Evolutionary conservation across 345 rosid species (phyloP).

Genomic region (Dovyalis caffra): DNA sequence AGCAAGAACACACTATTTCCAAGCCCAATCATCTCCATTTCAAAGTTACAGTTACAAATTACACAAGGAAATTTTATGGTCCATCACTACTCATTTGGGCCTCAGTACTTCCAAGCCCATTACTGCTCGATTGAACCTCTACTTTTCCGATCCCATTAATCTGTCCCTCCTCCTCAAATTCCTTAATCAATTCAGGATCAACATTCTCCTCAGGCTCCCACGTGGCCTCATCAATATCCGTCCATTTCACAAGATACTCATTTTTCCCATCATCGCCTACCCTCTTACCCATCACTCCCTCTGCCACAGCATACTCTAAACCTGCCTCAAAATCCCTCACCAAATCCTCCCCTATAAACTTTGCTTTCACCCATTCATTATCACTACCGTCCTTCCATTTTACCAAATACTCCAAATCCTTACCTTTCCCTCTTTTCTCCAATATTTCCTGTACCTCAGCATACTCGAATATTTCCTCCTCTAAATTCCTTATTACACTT

Average conservation of each 20-base stretch:
- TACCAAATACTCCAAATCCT: constrained; percentile 66
- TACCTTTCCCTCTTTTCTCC: constrained; percentile 83
- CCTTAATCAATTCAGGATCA: constrained; percentile 57
- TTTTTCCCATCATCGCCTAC: constrained; percentile 53
- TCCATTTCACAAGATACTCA: constrained; percentile 79
- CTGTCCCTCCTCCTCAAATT: constrained; percentile 40
- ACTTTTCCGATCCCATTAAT: constrained; percentile 1
- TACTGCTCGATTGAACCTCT: background rate
- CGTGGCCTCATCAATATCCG: constrained; percentile 73
- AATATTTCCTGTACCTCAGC: constrained; percentile 74
- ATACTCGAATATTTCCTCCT: constrained; percentile 64
- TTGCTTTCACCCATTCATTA: constrained; percentile 71
- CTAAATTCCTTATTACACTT: constrained; percentile 47
- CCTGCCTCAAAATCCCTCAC: constrained; percentile 75
- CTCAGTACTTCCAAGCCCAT: background rate
- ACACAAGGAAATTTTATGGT: no score
- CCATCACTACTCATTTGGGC: background rate
- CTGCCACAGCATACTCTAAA: constrained; percentile 83
- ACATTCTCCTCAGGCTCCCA: constrained; percentile 94
- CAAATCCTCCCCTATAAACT: constrained; percentile 67
- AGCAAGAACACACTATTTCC: no score
- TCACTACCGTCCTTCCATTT: constrained; percentile 81
- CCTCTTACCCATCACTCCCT: constrained; percentile 60
- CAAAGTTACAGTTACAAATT: background rate
- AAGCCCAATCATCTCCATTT: background rate